These are phyloP conservation scores for Talaromyces sp. DNA, from an alignment of 2,329 filamentous ascomycete species.

Conservation along the genomic window DNA sequence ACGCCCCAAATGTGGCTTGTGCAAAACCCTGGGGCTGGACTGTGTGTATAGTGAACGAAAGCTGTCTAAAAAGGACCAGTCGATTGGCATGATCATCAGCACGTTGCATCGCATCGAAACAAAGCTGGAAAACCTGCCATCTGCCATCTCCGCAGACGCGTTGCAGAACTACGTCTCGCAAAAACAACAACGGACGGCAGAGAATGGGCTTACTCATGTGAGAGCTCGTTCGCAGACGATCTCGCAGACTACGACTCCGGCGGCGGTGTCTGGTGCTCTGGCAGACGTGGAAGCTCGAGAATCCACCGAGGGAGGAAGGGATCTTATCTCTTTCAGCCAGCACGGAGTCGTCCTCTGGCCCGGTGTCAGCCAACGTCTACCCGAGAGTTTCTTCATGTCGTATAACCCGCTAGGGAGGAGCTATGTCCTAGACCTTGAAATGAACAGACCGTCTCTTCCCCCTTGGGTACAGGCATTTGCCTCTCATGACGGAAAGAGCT, in stretches of 20 bases:
- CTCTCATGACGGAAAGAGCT: conserved; percentile 30
- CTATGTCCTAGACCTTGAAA: conserved; percentile 47
- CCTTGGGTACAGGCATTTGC: conserved; percentile 32
- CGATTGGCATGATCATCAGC: conserved; percentile 50
- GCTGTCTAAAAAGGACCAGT: conserved; percentile 45
- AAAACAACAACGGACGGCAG: neutral
- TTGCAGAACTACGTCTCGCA: conserved; percentile 23
- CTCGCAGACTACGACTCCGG: conserved; percentile 20
- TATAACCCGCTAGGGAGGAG: conserved; percentile 38
- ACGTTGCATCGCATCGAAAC: conserved; percentile 48
- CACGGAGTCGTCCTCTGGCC: conserved; percentile 47
- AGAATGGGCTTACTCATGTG: conserved; percentile 5
- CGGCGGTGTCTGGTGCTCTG: conserved; percentile 19
- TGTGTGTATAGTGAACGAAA: conserved; percentile 49
- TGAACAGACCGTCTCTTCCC: conserved; percentile 39
- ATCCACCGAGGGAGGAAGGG: conserved; percentile 24
- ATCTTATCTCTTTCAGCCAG: conserved; percentile 45
- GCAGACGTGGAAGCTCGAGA: conserved; percentile 24
- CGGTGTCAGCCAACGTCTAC: conserved; percentile 40
- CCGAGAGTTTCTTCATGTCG: conserved; percentile 33
- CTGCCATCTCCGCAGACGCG: conserved; percentile 21
- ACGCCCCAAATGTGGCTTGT: conserved; percentile 47
- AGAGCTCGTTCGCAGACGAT: conserved; percentile 7
- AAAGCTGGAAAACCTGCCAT: conserved; percentile 46
- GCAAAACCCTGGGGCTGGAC: conserved; percentile 42